Percentiles rank a stretch among this genome's conserved stretches.
Conservation (phyloP, 106 monocot genomes). For the Iris macrosiphon region DNA sequence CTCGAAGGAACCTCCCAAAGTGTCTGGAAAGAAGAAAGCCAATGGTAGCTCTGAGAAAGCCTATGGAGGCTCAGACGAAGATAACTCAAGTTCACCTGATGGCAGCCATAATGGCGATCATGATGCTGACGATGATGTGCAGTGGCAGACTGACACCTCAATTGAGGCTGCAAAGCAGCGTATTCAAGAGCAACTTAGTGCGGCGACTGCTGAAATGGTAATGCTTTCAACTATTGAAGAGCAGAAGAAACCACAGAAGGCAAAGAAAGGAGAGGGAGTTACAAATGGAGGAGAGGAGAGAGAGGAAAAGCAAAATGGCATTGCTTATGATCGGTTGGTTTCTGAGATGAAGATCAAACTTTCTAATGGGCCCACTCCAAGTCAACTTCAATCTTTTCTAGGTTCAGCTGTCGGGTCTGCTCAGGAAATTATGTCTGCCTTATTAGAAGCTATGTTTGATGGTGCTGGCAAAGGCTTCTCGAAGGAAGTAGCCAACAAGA, state of each 20-base stretch:
- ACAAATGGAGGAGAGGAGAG: not conserved
- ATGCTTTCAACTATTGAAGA: slow-evolving; percentile 54
- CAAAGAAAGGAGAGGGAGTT: slow-evolving; percentile 2
- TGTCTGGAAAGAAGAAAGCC: slow-evolving; percentile 27
- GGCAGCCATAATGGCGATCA: slow-evolving; percentile 40
- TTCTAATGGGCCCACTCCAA: slow-evolving; percentile 29
- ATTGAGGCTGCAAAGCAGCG: slow-evolving; percentile 58
- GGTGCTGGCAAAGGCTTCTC: slow-evolving; percentile 69
- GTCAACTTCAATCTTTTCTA: slow-evolving; percentile 24
- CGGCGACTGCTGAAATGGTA: slow-evolving; percentile 74
- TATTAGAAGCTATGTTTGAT: slow-evolving; percentile 65
- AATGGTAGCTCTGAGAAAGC: slow-evolving; percentile 23
- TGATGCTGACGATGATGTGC: slow-evolving; percentile 30
- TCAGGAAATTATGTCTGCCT: slow-evolving; percentile 44
- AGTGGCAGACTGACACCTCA: slow-evolving; percentile 83
- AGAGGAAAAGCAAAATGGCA: not conserved
- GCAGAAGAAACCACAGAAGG: slow-evolving; percentile 15
- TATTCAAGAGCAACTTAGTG: slow-evolving; percentile 59
- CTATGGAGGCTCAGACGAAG: slow-evolving; percentile 41
- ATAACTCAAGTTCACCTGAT: slow-evolving; percentile 35
- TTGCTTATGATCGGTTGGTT: slow-evolving; percentile 17
- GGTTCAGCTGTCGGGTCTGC: slow-evolving; percentile 11
- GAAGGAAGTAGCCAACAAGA: slow-evolving; percentile 64
- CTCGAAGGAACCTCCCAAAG: slow-evolving; percentile 10
- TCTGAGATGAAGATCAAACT: slow-evolving; percentile 40